Conservation (phyloP, 2,329 filamentous ascomycete species). For the Thermomyces lanuginosus region DNA sequence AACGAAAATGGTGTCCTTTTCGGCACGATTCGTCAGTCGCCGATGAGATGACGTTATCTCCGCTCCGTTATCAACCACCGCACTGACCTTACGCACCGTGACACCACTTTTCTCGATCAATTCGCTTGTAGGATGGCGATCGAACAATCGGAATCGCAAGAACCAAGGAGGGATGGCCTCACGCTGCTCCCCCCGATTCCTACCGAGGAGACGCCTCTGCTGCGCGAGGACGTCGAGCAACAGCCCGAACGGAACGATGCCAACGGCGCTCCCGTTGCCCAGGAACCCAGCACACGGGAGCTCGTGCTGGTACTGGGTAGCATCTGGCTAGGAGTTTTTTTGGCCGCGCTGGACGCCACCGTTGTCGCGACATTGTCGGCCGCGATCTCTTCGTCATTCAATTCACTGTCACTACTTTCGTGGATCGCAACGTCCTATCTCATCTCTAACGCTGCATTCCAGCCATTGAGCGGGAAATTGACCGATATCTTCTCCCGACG, state of each 20-base stretch:
- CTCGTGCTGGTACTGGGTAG: conserved; percentile 34
- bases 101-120: too few species aligned
- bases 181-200: conserved; percentile 5
- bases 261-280: conserved; percentile 12
- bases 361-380: conserved; percentile 73
- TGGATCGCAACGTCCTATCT: conserved; percentile 83
- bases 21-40: too few species aligned
- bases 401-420: conserved; percentile 63
- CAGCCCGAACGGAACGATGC: conserved; percentile 5
- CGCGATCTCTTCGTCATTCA: conserved; percentile 69
- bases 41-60: too few species aligned
- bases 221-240: conserved; percentile 1
- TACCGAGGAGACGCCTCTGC: conserved; percentile 7
- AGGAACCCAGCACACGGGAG: conserved; percentile 32
- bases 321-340: conserved; percentile 39
- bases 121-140: neutral
- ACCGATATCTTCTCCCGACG: conserved; percentile 79
- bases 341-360: conserved; percentile 51
- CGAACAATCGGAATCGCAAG: neutral
- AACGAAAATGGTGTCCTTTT: too few species aligned
- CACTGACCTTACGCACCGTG: too few species aligned
- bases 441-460: conserved; percentile 72
- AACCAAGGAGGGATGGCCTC: conserved; percentile 4
- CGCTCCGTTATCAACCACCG: too few species aligned
- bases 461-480: conserved; percentile 68